Conservation (phyloP, 2,329 filamentous ascomycete genomes). For the Ophiostoma ulmi region DNA sequence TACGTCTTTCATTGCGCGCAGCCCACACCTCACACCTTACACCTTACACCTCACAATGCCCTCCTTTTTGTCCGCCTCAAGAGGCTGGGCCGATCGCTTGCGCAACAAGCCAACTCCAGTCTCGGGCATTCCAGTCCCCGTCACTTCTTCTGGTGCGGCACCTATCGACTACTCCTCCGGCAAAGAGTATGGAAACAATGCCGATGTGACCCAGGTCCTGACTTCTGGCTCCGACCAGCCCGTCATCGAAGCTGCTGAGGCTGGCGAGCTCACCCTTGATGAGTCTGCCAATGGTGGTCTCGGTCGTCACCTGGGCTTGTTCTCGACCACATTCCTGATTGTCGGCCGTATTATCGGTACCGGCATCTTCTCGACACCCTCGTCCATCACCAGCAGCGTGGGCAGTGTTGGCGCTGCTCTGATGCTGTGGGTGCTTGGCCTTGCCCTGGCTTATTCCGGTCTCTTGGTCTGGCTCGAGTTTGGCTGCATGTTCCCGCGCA, state of each 20-base stretch:
- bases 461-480: constrained; percentile 60
- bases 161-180: neutral
- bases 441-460: constrained; percentile 52
- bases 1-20: too few relatives aligned
- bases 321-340: constrained; percentile 28
- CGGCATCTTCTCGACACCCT: constrained; percentile 50
- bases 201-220: neutral
- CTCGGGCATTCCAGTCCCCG: neutral
- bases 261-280: constrained; percentile 26
- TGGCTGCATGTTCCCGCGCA: constrained; percentile 56
- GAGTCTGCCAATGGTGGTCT: constrained; percentile 23
- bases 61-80: neutral
- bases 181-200: neutral
- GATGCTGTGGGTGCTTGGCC: constrained; percentile 36
- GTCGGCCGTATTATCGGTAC: constrained; percentile 32
- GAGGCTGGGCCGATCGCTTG: neutral
- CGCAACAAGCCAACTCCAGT: neutral
- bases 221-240: neutral
- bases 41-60: neutral
- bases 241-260: constrained; percentile 20
- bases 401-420: constrained; percentile 47
- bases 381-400: constrained; percentile 47
- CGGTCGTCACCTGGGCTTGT: constrained; percentile 26
- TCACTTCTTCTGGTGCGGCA: neutral
- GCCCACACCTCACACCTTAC: neutral